Percentiles rank a stretch among this genome's conserved stretches.
These are phyloP conservation scores for Elsinoe necatrix DNA, from an alignment of 2,329 filamentous ascomycete species.

Conservation along the genomic window DNA sequence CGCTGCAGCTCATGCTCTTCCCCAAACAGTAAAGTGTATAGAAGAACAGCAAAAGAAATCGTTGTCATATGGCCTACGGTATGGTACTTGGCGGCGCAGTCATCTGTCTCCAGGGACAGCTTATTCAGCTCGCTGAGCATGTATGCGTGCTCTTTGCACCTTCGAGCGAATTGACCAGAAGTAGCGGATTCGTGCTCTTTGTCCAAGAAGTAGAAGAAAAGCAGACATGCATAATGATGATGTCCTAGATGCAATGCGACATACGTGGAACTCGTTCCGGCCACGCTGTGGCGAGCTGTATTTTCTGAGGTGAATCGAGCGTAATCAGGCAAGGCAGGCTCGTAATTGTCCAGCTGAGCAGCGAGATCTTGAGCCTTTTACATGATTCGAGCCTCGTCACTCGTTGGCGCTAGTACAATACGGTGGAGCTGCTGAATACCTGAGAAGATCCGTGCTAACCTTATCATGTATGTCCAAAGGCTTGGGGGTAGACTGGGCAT, in stretches of 20 bases:
- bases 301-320: not conserved
- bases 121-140: not conserved
- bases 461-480: not conserved
- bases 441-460: not conserved
- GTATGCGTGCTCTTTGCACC: conserved; percentile 5
- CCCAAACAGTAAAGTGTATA: conserved; percentile 5
- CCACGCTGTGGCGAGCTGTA: not conserved
- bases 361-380: not conserved
- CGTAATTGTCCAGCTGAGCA: not conserved
- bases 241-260: conserved; percentile 5
- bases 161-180: not conserved
- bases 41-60: not conserved
- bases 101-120: not conserved
- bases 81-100: not conserved
- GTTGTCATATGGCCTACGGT: conserved; percentile 8
- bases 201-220: conserved; percentile 9
- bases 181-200: not conserved
- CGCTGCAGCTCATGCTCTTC: not conserved
- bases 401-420: not conserved
- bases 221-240: conserved; percentile 9
- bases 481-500: not conserved
- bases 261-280: not conserved
- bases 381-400: not conserved
- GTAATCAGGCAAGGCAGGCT: not conserved
- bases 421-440: not conserved